Conservation (phyloP, 108 stramenopile species). For the Aurantiochytrium sp. region DNA sequence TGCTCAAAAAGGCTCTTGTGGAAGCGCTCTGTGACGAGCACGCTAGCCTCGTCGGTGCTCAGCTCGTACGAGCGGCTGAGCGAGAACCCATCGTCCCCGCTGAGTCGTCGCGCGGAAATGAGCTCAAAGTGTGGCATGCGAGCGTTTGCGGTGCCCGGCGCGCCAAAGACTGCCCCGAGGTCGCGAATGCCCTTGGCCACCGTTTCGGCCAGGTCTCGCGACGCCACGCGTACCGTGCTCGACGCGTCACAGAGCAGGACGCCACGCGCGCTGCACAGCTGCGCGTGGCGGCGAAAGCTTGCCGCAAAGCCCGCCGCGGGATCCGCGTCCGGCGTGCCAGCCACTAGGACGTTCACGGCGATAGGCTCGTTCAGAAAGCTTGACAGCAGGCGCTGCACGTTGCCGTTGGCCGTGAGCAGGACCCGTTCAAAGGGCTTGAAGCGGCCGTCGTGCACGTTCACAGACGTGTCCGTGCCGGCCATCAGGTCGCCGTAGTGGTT, state of each 20-base stretch:
- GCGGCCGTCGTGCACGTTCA: background rate
- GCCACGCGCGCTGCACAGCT: background rate
- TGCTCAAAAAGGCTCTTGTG: background rate
- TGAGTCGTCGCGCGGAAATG: background rate
- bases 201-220: background rate
- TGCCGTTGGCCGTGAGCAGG: constrained; percentile 13
- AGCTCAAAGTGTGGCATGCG: background rate
- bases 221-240: background rate
- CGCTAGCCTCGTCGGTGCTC: background rate
- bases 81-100: background rate
- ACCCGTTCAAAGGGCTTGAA: background rate
- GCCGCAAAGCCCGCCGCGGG: background rate
- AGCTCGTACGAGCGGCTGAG: background rate
- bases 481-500: background rate
- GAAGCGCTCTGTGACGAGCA: background rate
- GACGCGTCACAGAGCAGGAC: background rate
- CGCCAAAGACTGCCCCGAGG: background rate
- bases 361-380: constrained; percentile 4
- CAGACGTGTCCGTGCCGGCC: background rate
- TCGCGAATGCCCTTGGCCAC: background rate
- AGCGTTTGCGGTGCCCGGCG: background rate
- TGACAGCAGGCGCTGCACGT: constrained; percentile 1
- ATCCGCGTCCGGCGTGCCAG: background rate
- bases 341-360: background rate
- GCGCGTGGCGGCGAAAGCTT: background rate